Evolutionary conservation across 2,329 filamentous ascomycete genomes (phyloP).

Genomic region (Pestalotiopsis sp.): DNA sequence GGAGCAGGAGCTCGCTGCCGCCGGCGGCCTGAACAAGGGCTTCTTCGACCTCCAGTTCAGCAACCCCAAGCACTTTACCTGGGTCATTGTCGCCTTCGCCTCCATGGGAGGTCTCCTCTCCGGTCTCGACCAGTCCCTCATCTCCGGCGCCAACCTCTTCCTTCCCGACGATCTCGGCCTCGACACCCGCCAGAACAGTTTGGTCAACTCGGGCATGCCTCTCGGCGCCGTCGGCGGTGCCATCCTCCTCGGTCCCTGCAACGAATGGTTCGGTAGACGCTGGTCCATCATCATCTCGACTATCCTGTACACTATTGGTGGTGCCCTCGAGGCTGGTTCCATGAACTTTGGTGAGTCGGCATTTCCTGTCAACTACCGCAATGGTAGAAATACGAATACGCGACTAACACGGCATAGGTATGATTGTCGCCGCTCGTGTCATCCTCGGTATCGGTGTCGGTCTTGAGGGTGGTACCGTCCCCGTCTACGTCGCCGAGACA

Average conservation of each 20-base stretch:
- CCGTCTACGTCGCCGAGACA: slow-evolving; percentile 75
- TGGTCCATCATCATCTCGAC: slow-evolving; percentile 72
- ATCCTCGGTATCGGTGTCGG: slow-evolving; percentile 73
- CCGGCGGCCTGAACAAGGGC: slow-evolving; percentile 32
- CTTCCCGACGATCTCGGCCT: slow-evolving; percentile 63
- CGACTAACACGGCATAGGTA: slow-evolving; percentile 38
- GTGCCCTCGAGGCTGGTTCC: slow-evolving; percentile 67
- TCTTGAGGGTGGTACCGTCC: slow-evolving; percentile 74
- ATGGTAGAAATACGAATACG: neutral
- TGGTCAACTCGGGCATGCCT: slow-evolving; percentile 73
- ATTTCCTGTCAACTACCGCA: neutral
- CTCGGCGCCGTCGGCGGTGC: slow-evolving; percentile 73
- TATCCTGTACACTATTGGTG: slow-evolving; percentile 71
- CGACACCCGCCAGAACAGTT: slow-evolving; percentile 58
- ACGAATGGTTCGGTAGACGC: slow-evolving; percentile 69
- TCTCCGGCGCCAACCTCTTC: slow-evolving; percentile 71
- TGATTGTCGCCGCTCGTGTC: slow-evolving; percentile 71
- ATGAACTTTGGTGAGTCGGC: slow-evolving; percentile 58
- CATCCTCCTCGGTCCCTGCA: slow-evolving; percentile 66
- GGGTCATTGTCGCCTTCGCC: slow-evolving; percentile 70
- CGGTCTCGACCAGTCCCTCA: slow-evolving; percentile 73
- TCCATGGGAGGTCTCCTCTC: slow-evolving; percentile 75
- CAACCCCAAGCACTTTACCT: slow-evolving; percentile 69
- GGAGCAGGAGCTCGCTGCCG: slow-evolving; percentile 41
- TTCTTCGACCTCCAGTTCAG: slow-evolving; percentile 61